Evolutionary conservation across 495 filamentous ascomycete species (phyloP), one percentile per base, ranked within the genome.

Genomic region (Oidiodendron maius): DNA sequence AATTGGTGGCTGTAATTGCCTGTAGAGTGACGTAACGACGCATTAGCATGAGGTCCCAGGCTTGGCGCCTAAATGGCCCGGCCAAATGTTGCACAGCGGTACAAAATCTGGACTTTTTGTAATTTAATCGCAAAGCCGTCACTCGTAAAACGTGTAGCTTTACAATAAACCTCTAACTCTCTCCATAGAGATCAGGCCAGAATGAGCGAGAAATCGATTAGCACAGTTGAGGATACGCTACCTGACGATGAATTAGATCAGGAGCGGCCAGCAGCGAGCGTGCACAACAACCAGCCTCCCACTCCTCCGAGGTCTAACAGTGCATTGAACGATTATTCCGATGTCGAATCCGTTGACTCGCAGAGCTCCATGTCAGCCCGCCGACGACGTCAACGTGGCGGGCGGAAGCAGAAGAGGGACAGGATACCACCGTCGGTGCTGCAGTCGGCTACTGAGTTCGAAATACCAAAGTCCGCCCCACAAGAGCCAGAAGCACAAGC

Each of bases 361-460:
- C 26, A 46, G 43, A 16, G 32, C 13, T 9, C 16, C 6, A 13
- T n/a, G 16, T 11, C 25, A 9, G 12, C 11, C 3, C 4, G 35
- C 16, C 20, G 48, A 23, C 28, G 30, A 12, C 41, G 26, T 28
- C 48, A 32, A 17, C 48, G 48, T 18, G 48, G 48, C 20, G 48
- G 48, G 6, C 17, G 48, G 21, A 50, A 44, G 26, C 35, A 40
- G 12, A 48, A 24, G 11, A 18, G 37, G 26, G 16, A 16, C 2
- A 28, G 21, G 8, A 21, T 5, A 17, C n/a, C 35, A 13, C 13
- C 35, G 13, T 17, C n/a, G 35, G 13, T 5, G 15, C 38, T 40
- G 22, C 12, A 40, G 20, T 40, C 38, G 5, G 38, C 22, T 15
- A 21, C 38, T 4, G 38, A 22, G 23, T 37, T 38, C 44, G 44